phyloP scores from a whole-genome alignment of 2,329 filamentous ascomycete genomes.

The Ophiocordyceps sinensis region DNA sequence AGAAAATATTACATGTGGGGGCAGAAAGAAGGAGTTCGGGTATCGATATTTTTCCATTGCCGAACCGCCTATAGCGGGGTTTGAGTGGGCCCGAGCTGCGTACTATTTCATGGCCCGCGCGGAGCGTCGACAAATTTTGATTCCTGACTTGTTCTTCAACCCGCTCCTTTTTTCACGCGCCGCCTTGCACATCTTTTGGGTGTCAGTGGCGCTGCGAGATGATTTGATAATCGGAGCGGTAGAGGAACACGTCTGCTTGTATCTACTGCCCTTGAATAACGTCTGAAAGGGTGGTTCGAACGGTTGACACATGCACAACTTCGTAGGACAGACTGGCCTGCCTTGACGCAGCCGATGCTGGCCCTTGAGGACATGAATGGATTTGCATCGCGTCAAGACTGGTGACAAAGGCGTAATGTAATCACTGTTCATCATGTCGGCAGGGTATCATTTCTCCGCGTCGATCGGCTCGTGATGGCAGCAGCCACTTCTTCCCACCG shows the following conservation, averaged over 20 bases:
- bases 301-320: conserved; percentile 48
- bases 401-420: too few relatives aligned
- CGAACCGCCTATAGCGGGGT: not conserved
- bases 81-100: not conserved
- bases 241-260: conserved; percentile 58
- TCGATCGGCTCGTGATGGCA: conserved; percentile 16
- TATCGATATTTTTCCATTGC: conserved; percentile 5
- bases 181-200: conserved; percentile 11
- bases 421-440: not conserved
- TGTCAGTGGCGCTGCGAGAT: conserved; percentile 38
- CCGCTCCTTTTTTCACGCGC: conserved; percentile 16
- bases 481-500: conserved; percentile 21
- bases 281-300: conserved; percentile 74
- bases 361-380: too few relatives aligned
- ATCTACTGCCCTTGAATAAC: conserved; percentile 76
- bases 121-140: conserved; percentile 13
- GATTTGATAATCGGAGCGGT: conserved; percentile 35
- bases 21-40: conserved; percentile 4
- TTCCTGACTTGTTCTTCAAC: conserved; percentile 12
- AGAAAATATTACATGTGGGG: not conserved
- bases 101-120: not conserved
- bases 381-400: too few relatives aligned
- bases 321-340: too few relatives aligned
- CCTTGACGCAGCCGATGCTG: too few relatives aligned
- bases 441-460: conserved; percentile 12